Base-by-base conservation (phyloP, 2,329 filamentous ascomycete genomes). In the Lojkania enalia region DNA sequence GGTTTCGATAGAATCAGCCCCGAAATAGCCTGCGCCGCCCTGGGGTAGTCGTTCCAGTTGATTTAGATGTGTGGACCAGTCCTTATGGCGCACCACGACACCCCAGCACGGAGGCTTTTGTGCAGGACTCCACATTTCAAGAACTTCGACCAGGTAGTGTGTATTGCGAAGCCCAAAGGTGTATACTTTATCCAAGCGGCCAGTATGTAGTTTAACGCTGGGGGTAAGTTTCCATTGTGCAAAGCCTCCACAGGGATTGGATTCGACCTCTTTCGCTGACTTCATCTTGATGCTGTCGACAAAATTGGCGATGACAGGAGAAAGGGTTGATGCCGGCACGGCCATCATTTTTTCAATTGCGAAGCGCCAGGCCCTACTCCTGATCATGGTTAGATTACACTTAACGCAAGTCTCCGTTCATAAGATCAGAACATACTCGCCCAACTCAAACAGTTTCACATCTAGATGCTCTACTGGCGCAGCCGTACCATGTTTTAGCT, bases 391-490 rank as follows among this genome's bases (percentile, higher is more conserved):
- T 35, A 61, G 46, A 41, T 30, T 16, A 21, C 6, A 38, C 12
- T 16, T 5, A 18, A 29, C n/a, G 20, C 15, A 18, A 25, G 11
- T 15, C 16, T 16, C 9, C n/a, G 13, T n/a, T 25, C 3, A n/a
- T n/a, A n/a, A n/a, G n/a, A 2, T 27, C 14, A 9, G 3, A 4
- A 55, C 61, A 39, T 47, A 61, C 57, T 63, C 57, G 33, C 55
- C 60, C 3, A 69, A 46, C 37, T 69, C 65, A 14, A 67, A 23
- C 3, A 69, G 37, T n/a, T 65, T 66, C 20, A 69, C 48, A 14
- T 67, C 63, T 53, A 69, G 57, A 27, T 64, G 51, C 29, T 55
- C 44, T 21, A 38, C 55, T 1, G 57, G 57, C 2, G 25, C 43
- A 11, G 2, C 13, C 3, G 42, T 42, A n/a, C 54, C 59, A 5